These are phyloP conservation scores for Beauveria sp. DNA, from an alignment of 2,329 filamentous ascomycete genomes.

Conservation along the genomic window DNA sequence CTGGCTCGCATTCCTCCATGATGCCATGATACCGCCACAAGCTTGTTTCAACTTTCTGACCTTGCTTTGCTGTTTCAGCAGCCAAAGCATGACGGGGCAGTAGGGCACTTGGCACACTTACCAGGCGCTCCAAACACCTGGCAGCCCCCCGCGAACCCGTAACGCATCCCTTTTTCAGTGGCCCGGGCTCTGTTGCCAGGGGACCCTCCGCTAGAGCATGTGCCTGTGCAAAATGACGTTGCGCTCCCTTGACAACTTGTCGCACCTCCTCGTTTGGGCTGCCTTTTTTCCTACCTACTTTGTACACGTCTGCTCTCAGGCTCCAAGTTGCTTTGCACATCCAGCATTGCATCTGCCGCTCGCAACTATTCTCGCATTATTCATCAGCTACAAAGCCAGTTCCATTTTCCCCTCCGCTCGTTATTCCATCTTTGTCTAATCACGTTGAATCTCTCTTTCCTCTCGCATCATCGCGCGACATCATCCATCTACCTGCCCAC, in stretches of 20 bases:
- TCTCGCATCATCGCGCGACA: neutral
- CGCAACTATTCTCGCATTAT: neutral
- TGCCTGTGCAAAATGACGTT: slow-evolving; percentile 1
- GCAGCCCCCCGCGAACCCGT: too few species aligned
- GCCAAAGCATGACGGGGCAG: neutral
- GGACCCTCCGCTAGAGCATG: neutral
- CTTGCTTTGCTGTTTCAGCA: neutral
- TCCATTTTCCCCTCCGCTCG: neutral
- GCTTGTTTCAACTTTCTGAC: neutral
- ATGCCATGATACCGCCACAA: neutral
- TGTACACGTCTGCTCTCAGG: too few species aligned
- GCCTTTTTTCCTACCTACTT: neutral
- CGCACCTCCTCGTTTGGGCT: slow-evolving; percentile 1
- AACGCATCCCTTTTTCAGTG: neutral
- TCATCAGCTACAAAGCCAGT: neutral
- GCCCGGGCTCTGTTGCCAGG: neutral
- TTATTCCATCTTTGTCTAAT: neutral
- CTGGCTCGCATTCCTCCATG: neutral
- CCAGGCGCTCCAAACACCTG: too few species aligned
- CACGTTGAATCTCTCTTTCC: neutral
- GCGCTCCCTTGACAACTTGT: neutral
- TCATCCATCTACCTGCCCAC: neutral
- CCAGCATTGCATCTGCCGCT: neutral
- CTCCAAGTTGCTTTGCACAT: neutral
- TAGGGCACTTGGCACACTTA: too few species aligned